Evolutionary conservation across 2,329 filamentous ascomycete genomes (phyloP).

Genomic region (Pseudofabraea citricarpa): DNA sequence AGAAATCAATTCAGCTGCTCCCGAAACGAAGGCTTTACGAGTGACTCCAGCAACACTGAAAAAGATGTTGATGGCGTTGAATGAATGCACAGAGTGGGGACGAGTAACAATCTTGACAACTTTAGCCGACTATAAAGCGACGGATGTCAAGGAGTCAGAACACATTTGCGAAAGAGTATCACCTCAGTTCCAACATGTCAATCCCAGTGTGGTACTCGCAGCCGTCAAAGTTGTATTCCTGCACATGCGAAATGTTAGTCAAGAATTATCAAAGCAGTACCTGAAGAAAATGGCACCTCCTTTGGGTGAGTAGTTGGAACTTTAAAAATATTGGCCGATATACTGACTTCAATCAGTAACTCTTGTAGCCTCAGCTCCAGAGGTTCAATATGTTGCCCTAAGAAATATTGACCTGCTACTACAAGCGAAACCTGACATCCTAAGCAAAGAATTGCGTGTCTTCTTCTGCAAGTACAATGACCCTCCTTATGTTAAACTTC

Average conservation of each 20-base stretch:
- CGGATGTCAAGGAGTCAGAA: slow-evolving; percentile 92
- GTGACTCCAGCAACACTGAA: slow-evolving; percentile 82
- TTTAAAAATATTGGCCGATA: neutral
- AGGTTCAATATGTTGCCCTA: slow-evolving; percentile 96
- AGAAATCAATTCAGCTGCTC: slow-evolving; percentile 85
- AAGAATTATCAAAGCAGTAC: slow-evolving; percentile 77
- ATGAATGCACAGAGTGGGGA: slow-evolving; percentile 98
- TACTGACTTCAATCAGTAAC: slow-evolving; percentile 58
- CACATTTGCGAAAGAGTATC: slow-evolving; percentile 96
- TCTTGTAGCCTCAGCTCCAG: slow-evolving; percentile 87
- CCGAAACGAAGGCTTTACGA: slow-evolving; percentile 81
- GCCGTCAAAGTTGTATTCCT: slow-evolving; percentile 97
- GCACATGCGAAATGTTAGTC: slow-evolving; percentile 82
- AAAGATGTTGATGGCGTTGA: slow-evolving; percentile 93
- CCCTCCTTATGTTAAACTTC: slow-evolving; percentile 92
- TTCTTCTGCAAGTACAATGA: slow-evolving; percentile 99
- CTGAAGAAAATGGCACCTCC: slow-evolving; percentile 98
- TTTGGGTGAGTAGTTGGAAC: slow-evolving; percentile 56
- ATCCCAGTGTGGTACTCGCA: slow-evolving; percentile 93
- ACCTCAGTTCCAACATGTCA: slow-evolving; percentile 97
- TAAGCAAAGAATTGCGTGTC: slow-evolving; percentile 94
- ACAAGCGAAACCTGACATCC: slow-evolving; percentile 92
- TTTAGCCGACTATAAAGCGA: slow-evolving; percentile 78
- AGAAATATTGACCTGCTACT: slow-evolving; percentile 94
- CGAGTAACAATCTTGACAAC: slow-evolving; percentile 89